phyloP scores from a whole-genome alignment of 768 basidiomycete genomes.

The Mycena vitilis region DNA sequence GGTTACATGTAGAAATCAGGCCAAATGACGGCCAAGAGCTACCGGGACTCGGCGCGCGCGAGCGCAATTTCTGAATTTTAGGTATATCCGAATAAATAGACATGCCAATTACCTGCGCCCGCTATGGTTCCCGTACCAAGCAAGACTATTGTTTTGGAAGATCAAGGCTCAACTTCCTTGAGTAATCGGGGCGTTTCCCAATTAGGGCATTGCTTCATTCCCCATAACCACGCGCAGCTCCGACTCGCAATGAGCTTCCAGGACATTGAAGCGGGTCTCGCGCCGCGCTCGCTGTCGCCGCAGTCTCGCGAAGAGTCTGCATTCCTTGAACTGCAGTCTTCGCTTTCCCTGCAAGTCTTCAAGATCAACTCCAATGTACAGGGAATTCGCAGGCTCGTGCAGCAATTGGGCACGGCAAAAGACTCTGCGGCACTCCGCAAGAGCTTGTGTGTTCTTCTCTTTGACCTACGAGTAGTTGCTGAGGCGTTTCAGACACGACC shows the following conservation, averaged over 20 bases:
- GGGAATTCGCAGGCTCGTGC: conserved; percentile 92
- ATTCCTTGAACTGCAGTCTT: conserved; percentile 82
- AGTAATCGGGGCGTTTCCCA: not conserved
- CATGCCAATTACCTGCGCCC: too few relatives aligned
- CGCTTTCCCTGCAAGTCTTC: conserved; percentile 93
- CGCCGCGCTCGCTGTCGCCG: conserved; percentile 49
- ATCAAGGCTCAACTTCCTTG: too few relatives aligned
- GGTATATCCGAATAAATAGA: too few relatives aligned
- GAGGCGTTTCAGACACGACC: conserved; percentile 74
- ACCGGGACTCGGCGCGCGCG: too few relatives aligned
- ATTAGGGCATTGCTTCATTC: not conserved
- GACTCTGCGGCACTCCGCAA: conserved; percentile 86
- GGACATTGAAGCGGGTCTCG: conserved; percentile 63
- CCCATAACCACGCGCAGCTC: not conserved
- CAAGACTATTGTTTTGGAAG: too few relatives aligned
- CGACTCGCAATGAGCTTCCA: conserved; percentile 61
- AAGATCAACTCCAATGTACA: conserved; percentile 99
- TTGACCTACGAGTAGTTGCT: not conserved
- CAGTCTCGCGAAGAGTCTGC: conserved; percentile 74
- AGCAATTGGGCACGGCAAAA: conserved; percentile 87
- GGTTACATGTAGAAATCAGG: too few relatives aligned
- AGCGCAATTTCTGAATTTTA: too few relatives aligned
- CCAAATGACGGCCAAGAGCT: too few relatives aligned
- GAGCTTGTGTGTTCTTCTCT: conserved; percentile 72
- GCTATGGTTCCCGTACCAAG: too few relatives aligned